These are phyloP conservation scores for Fulvia fulva DNA, from an alignment of 2,329 filamentous ascomycete species.

Conservation along the genomic window DNA sequence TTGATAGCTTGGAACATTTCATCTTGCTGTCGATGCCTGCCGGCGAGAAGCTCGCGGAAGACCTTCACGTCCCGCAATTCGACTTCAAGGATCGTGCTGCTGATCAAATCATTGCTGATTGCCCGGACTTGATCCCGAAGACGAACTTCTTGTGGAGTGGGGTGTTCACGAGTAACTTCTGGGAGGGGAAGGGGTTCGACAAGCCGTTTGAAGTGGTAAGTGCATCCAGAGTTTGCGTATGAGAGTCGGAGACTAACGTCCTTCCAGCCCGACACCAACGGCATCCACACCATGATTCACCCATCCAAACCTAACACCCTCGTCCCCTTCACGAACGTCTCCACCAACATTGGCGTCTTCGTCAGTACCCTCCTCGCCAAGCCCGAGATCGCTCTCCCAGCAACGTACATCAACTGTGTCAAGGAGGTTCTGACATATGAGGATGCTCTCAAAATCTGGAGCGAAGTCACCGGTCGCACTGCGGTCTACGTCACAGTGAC, in stretches of 20 bases:
- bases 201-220: background rate
- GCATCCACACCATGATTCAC: background rate
- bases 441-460: background rate
- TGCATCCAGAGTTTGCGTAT: background rate
- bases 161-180: background rate
- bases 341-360: background rate
- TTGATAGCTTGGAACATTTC: background rate
- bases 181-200: background rate
- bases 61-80: background rate
- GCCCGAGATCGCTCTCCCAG: background rate
- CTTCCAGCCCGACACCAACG: background rate
- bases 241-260: background rate
- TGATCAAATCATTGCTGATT: background rate
- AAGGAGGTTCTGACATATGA: background rate
- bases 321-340: background rate
- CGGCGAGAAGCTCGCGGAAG: background rate
- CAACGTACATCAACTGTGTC: background rate
- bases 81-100: background rate
- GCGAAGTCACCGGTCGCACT: background rate
- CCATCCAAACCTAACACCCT: background rate
- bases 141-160: background rate
- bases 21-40: background rate
- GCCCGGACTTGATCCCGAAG: background rate
- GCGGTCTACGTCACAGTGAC: background rate
- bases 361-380: background rate